These are phyloP conservation scores for Phycomyces blakesleeanus DNA, from an alignment of 192 early-diverging fungal species.

Conservation along the genomic window DNA sequence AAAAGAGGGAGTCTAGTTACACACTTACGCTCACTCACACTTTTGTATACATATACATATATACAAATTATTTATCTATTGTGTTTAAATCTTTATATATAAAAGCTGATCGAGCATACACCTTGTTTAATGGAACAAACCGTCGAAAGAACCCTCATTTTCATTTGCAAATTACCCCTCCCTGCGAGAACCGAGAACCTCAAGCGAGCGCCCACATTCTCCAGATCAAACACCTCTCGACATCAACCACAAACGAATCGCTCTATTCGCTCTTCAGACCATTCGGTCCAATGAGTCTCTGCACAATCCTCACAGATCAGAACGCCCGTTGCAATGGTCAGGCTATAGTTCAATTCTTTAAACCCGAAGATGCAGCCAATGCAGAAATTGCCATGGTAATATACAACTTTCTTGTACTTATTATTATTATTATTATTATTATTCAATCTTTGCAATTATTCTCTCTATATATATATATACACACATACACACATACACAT, in stretches of 20 bases:
- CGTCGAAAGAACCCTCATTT: conserved; percentile 9
- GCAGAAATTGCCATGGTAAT: conserved; percentile 27
- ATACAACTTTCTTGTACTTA: too few relatives aligned
- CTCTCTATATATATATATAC: too few relatives aligned
- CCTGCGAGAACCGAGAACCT: neutral
- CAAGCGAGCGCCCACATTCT: conserved; percentile 24
- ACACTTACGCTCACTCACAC: too few relatives aligned
- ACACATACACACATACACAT: too few relatives aligned
- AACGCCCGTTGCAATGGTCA: conserved; percentile 17
- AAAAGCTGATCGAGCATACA: conserved; percentile 34
- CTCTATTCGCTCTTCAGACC: conserved; percentile 28
- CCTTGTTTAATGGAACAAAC: conserved; percentile 27
- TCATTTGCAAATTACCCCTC: conserved; percentile 17
- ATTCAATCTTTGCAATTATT: too few relatives aligned
- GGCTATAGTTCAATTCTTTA: conserved; percentile 35
- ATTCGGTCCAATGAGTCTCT: conserved; percentile 32
- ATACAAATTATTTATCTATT: neutral
- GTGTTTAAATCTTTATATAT: neutral
- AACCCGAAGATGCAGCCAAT: conserved; percentile 15
- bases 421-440: too few relatives aligned
- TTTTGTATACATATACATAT: neutral
- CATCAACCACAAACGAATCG: conserved; percentile 15
- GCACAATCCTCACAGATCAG: conserved; percentile 20
- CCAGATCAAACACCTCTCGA: conserved; percentile 25
- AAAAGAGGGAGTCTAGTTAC: neutral